Percentiles rank a stretch among this genome's conserved stretches.
Evolutionary conservation across 2,329 filamentous ascomycete species (phyloP).

Genomic region (Mycosphaerelloides madeirae): DNA sequence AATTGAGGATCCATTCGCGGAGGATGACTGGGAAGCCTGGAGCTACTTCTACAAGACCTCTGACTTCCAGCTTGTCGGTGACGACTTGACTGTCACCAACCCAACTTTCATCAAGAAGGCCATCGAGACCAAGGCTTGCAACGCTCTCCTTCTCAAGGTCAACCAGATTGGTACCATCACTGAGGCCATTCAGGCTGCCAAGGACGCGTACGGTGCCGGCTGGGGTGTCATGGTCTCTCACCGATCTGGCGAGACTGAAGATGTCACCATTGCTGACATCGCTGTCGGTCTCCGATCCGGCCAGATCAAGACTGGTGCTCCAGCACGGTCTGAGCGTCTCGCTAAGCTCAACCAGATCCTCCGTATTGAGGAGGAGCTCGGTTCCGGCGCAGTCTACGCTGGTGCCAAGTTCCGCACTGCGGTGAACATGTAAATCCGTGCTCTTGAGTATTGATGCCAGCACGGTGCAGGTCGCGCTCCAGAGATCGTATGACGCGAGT

Average conservation of each 20-base stretch:
- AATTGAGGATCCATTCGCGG: constrained; percentile 98
- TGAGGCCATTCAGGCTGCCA: constrained; percentile 98
- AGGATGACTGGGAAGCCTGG: constrained; percentile 99
- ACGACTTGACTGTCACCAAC: constrained; percentile 99
- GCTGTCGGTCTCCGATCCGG: constrained; percentile 93
- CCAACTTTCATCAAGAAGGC: constrained; percentile 99
- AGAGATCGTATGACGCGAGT: not conserved
- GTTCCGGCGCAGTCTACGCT: constrained; percentile 83
- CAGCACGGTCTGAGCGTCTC: constrained; percentile 92
- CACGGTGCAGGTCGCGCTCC: too few relatives aligned
- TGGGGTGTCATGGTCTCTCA: constrained; percentile 99
- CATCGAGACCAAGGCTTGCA: constrained; percentile 98
- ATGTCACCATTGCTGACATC: constrained; percentile 98
- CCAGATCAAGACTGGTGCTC: constrained; percentile 98
- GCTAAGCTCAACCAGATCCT: constrained; percentile 99
- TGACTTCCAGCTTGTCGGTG: constrained; percentile 96
- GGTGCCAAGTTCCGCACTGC: constrained; percentile 87
- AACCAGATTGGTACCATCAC: constrained; percentile 99
- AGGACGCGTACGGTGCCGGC: constrained; percentile 90
- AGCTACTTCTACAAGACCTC: constrained; percentile 99
- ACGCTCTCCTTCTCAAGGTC: constrained; percentile 96
- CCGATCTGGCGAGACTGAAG: constrained; percentile 98
- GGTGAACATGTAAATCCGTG: constrained; percentile 66
- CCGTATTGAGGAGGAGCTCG: constrained; percentile 98
- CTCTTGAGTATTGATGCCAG: not conserved